Evolutionary conservation across 495 filamentous ascomycete species (phyloP), one percentile per base, ranked within the genome.

Genomic region (Haplographium delicatum): DNA sequence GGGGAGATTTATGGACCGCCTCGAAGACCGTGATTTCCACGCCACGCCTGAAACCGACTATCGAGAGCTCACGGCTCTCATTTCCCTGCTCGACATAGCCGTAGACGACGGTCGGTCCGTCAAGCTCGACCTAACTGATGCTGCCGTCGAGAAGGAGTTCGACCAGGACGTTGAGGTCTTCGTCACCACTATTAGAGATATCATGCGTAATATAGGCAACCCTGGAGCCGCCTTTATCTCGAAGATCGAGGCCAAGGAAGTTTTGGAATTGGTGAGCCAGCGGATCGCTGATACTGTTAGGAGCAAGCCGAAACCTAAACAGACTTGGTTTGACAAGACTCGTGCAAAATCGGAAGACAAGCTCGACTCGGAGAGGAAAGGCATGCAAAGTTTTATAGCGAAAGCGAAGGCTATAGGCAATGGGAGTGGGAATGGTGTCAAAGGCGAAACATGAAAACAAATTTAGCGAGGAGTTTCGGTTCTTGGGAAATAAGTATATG

Each of bases 131-230:
- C 58, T 72, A 22, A 28, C 47, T 9, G 54, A 62, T 30, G 64
- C 53, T 18, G 62, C 68, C 23, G 58, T 68, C 1, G 68, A 73
- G 43, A 59, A 59, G 11, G 41, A 40, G 6, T 93, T 88, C 68
- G 83, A 96, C 58, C 60, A 63, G 4, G 71, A 79, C 2, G 69
- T 96, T 45, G 91, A 96, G 62, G 60, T 57, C 7, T 68, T 96
- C 2, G 73, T 80, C 11, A 62, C 69, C 13, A 68, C 68, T 19
- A 68, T 97, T 45, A 86, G 83, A 54, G 64, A 66, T 18, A 77
- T 93, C 37, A 85, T 83, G 62, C 78, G 75, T 13, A 71, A 71
- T 6, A 95, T 97, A 50, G 71, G 81, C 50, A 88, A 91, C 60
- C 75, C 80, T 0, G 86, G 87, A 22, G 84, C 85, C 20, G 77